Conservation (phyloP, 2,329 filamentous ascomycete genomes). For the Graphium sp. region DNA sequence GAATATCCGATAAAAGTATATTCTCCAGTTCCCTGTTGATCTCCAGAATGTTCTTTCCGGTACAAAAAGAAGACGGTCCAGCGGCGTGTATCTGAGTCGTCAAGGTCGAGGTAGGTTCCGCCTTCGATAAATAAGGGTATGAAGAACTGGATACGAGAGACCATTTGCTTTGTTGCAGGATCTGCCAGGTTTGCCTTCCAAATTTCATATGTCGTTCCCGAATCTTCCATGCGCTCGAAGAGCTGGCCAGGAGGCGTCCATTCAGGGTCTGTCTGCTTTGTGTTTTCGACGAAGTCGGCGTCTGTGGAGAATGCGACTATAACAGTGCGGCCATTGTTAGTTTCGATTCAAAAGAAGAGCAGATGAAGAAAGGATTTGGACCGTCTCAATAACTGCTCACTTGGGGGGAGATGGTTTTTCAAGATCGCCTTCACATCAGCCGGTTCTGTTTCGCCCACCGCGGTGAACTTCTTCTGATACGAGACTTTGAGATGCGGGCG, state of each 20-base stretch:
- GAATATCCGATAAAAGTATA: slow-evolving; percentile 82
- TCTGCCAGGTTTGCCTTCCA: slow-evolving; percentile 68
- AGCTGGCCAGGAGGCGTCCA: slow-evolving; percentile 63
- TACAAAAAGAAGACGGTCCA: slow-evolving; percentile 91
- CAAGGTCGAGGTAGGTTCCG: slow-evolving; percentile 56
- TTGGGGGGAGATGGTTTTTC: slow-evolving; percentile 48
- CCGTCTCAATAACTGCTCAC: slow-evolving; percentile 31
- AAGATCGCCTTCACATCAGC: slow-evolving; percentile 51
- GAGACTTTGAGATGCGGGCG: slow-evolving; percentile 57
- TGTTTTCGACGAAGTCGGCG: slow-evolving; percentile 41
- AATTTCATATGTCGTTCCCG: slow-evolving; percentile 58
- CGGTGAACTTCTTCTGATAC: slow-evolving; percentile 54
- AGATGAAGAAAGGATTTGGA: background rate
- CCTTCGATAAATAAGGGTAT: slow-evolving; percentile 85
- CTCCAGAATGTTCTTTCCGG: slow-evolving; percentile 35
- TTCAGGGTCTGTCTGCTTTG: slow-evolving; percentile 25
- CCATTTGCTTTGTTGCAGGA: slow-evolving; percentile 48
- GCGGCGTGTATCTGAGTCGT: slow-evolving; percentile 29
- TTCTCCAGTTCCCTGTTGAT: slow-evolving; percentile 26
- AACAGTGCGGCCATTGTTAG: slow-evolving; percentile 8
- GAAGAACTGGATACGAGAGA: slow-evolving; percentile 70
- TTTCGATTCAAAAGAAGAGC: background rate
- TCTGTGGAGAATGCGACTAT: slow-evolving; percentile 50
- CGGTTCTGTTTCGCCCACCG: slow-evolving; percentile 50
- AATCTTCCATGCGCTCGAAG: slow-evolving; percentile 43